Percentiles rank a stretch among this genome's conserved stretches.
Evolutionary conservation across 768 basidiomycete genomes (phyloP).

Genomic region (Cystofilobasidium bisporidii): DNA sequence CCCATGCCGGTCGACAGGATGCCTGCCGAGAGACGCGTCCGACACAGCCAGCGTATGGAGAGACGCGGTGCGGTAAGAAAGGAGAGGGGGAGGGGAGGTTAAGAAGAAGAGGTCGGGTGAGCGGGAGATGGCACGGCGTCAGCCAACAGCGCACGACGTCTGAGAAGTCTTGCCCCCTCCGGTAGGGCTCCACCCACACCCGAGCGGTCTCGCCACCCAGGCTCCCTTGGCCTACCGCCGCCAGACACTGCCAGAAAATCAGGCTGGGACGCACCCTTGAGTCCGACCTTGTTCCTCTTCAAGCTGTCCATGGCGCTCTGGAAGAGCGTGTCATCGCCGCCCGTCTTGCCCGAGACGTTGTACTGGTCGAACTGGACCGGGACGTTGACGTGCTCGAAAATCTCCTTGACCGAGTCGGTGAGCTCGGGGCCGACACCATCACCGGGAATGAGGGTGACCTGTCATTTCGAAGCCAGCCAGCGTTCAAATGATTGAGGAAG

Average conservation of each 20-base stretch:
- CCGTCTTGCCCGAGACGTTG: slow-evolving; percentile 92
- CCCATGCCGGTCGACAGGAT: slow-evolving; percentile 98
- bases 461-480: slow-evolving; percentile 25
- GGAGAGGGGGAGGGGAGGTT: neutral
- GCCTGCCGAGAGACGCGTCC: too few relatives aligned
- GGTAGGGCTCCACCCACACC: too few relatives aligned
- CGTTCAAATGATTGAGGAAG: neutral
- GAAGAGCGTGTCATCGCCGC: slow-evolving; percentile 87
- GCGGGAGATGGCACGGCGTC: too few relatives aligned
- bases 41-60: too few relatives aligned
- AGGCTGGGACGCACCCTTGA: slow-evolving; percentile 75
- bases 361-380: slow-evolving; percentile 99
- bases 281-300: slow-evolving; percentile 91
- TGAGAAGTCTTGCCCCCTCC: too few relatives aligned
- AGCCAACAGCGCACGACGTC: too few relatives aligned
- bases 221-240: too few relatives aligned
- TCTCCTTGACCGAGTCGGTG: slow-evolving; percentile 93
- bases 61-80: slow-evolving; percentile 10
- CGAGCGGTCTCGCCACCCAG: too few relatives aligned
- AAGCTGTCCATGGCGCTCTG: slow-evolving; percentile 96
- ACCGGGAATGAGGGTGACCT: slow-evolving; percentile 96
- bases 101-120: neutral
- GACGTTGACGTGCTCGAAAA: slow-evolving; percentile 93
- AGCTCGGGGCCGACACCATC: slow-evolving; percentile 97
- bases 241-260: too few relatives aligned